Percentiles rank a stretch among this genome's conserved stretches.
These are phyloP conservation scores for Dactylonectria estremocensis DNA, from an alignment of 2,329 filamentous ascomycete species.

Conservation along the genomic window DNA sequence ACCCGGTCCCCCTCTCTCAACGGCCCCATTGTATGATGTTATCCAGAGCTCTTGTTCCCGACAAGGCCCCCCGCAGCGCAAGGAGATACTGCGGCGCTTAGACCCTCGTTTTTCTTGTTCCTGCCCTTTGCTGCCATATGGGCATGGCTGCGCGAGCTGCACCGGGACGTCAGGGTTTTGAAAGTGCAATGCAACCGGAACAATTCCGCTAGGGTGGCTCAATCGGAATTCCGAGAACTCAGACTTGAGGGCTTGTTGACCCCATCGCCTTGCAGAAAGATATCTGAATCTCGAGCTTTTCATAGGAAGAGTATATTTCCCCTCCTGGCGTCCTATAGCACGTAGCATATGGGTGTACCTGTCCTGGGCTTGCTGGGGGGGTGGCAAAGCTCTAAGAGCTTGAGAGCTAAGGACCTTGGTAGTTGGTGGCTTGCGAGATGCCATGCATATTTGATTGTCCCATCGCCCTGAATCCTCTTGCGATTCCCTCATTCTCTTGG, in stretches of 20 bases:
- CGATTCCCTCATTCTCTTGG: too few species aligned
- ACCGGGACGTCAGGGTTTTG: background rate
- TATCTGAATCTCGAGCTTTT: conserved; percentile 34
- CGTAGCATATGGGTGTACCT: conserved; percentile 7
- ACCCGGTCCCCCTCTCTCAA: background rate
- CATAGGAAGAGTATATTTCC: conserved; percentile 46
- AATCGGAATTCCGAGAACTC: conserved; percentile 2
- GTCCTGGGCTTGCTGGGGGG: background rate
- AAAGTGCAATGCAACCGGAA: conserved; percentile 13
- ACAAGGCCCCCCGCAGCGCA: conserved; percentile 22
- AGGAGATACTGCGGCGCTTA: background rate
- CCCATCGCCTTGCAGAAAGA: conserved; percentile 17
- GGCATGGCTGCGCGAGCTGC: background rate
- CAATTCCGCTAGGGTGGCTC: background rate
- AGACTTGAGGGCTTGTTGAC: background rate
- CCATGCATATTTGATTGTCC: too few species aligned
- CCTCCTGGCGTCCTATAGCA: conserved; percentile 33
- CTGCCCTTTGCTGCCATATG: conserved; percentile 4
- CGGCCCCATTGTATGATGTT: background rate
- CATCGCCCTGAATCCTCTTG: too few species aligned
- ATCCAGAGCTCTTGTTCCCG: conserved; percentile 9
- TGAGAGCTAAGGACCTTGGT: too few species aligned
- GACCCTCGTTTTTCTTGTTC: background rate
- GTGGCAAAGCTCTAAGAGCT: too few species aligned
- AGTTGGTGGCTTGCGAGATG: too few species aligned